Evolutionary conservation across 371 early-diverging fungal species (phyloP).

Genomic region (Vittaforma corneae): DNA sequence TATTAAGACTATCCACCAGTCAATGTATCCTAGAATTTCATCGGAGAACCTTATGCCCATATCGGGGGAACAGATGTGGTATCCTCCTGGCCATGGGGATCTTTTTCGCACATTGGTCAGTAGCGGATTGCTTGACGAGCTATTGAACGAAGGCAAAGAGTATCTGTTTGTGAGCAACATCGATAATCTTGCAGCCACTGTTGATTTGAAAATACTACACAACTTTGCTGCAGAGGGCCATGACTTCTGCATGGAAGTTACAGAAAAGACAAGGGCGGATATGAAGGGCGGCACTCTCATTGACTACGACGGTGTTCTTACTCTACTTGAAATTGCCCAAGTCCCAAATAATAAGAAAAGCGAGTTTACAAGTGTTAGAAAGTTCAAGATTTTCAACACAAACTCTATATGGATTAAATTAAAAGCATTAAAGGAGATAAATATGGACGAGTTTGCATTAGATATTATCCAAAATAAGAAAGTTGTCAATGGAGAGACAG

Average conservation of each 20-base stretch:
- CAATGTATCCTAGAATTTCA: constrained; percentile 80
- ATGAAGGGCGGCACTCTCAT: constrained; percentile 98
- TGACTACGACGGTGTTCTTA: constrained; percentile 81
- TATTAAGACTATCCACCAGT: constrained; percentile 91
- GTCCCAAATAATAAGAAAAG: constrained; percentile 82
- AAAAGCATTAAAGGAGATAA: constrained; percentile 81
- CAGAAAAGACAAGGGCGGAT: constrained; percentile 96
- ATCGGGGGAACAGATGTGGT: constrained; percentile 63
- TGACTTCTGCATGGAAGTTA: constrained; percentile 97
- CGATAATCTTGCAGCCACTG: constrained; percentile 96
- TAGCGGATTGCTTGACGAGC: constrained; percentile 82
- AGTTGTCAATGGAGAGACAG: constrained; percentile 68
- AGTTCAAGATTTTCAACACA: constrained; percentile 99
- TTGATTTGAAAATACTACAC: constrained; percentile 78
- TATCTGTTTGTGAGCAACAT: constrained; percentile 95
- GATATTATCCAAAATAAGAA: constrained; percentile 96
- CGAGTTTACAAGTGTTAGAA: constrained; percentile 95
- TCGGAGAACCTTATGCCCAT: constrained; percentile 79
- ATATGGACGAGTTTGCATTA: constrained; percentile 68
- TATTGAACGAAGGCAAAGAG: constrained; percentile 88
- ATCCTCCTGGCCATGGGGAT: constrained; percentile 99
- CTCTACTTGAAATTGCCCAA: constrained; percentile 93
- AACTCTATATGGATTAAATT: constrained; percentile 94
- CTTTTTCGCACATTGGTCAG: constrained; percentile 80
- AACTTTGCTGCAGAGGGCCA: constrained; percentile 74